phyloP scores from a whole-genome alignment of 2,329 filamentous ascomycete species.

The Capronia coronata region DNA sequence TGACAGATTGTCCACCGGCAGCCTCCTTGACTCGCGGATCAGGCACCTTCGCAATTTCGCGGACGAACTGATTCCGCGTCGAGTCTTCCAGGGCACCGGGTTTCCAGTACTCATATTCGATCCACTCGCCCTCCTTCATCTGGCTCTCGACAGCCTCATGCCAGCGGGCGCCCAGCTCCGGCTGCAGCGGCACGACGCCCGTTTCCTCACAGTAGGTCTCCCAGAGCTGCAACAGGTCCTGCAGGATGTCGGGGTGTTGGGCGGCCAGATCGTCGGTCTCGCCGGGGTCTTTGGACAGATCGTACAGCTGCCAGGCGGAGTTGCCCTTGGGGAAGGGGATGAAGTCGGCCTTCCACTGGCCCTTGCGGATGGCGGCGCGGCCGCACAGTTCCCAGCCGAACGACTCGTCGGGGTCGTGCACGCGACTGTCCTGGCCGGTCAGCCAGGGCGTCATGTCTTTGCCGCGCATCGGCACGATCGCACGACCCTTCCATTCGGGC shows the following conservation, averaged over 20 bases:
- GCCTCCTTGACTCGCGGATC: conserved; percentile 22
- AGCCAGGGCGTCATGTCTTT: conserved; percentile 43
- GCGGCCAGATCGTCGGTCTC: conserved; percentile 45
- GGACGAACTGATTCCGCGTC: conserved; percentile 32
- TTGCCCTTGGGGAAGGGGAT: conserved; percentile 51
- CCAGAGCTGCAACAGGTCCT: conserved; percentile 49
- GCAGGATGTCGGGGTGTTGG: conserved; percentile 39
- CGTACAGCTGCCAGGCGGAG: conserved; percentile 54
- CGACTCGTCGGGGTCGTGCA: conserved; percentile 49
- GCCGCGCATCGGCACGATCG: conserved; percentile 49
- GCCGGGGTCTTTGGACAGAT: conserved; percentile 47
- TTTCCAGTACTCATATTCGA: conserved; percentile 61
- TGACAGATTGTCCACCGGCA: conserved; percentile 4
- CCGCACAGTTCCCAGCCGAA: conserved; percentile 54
- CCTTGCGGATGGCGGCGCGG: conserved; percentile 49
- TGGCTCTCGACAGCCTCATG: conserved; percentile 57
- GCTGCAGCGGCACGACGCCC: conserved; percentile 45
- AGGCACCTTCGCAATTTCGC: conserved; percentile 24
- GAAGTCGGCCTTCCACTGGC: conserved; percentile 54
- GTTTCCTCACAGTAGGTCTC: conserved; percentile 37
- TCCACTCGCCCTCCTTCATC: conserved; percentile 61
- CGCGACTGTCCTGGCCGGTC: conserved; percentile 32
- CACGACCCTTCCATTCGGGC: conserved; percentile 46
- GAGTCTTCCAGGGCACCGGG: conserved; percentile 44
- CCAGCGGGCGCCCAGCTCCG: conserved; percentile 50